phyloP scores from a whole-genome alignment of 805 yeast genomes.

The Kodamaea kaohsiungensis region DNA sequence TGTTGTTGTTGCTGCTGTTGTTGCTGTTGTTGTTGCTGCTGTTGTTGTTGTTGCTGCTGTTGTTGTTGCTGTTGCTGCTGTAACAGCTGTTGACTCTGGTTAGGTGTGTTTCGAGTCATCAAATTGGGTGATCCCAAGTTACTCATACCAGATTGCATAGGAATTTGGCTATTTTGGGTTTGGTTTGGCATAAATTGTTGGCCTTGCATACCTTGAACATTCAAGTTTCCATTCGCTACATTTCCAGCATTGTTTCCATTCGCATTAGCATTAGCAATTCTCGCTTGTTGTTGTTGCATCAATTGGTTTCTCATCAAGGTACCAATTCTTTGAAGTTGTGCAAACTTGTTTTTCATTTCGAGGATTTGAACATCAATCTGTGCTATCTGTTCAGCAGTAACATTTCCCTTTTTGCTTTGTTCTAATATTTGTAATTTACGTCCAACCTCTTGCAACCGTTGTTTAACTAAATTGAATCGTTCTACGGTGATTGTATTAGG shows the following conservation, averaged over 20 bases:
- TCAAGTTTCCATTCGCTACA: neutral
- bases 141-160: slow-evolving; percentile 2
- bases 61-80: slow-evolving; percentile 17
- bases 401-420: slow-evolving; percentile 43
- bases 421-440: slow-evolving; percentile 52
- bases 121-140: slow-evolving; percentile 8
- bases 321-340: slow-evolving; percentile 53
- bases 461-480: slow-evolving; percentile 44
- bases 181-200: slow-evolving; percentile 7
- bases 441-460: slow-evolving; percentile 49
- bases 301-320: slow-evolving; percentile 46
- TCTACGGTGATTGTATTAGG: slow-evolving; percentile 35
- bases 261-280: neutral
- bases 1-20: slow-evolving; percentile 16
- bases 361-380: slow-evolving; percentile 50
- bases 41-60: slow-evolving; percentile 15
- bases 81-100: slow-evolving; percentile 12
- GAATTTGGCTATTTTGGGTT: slow-evolving; percentile 3
- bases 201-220: neutral
- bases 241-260: slow-evolving; percentile 16
- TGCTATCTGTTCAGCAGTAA: slow-evolving; percentile 46
- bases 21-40: slow-evolving; percentile 17
- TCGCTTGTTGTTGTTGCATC: slow-evolving; percentile 25
- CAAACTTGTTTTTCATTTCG: slow-evolving; percentile 46
- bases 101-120: slow-evolving; percentile 3